Percentiles rank a stretch among this genome's conserved stretches.
Conservation (phyloP, 169 alveolate species). For the Plasmodium fragile region DNA sequence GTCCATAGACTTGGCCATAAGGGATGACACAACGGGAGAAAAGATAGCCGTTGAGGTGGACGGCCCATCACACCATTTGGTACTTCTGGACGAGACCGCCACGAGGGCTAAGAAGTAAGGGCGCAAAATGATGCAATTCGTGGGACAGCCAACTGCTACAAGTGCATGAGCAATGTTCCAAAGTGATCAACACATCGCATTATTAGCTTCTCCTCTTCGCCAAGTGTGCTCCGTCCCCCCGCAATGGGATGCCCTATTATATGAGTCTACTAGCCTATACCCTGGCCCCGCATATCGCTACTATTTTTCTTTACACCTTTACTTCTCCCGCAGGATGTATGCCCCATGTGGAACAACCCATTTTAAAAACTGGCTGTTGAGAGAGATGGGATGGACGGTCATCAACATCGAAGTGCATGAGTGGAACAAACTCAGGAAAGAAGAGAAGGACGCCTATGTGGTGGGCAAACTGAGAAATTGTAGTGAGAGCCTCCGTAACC, state of each 20-base stretch:
- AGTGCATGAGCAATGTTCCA: background rate
- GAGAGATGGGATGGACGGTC: slow-evolving; percentile 46
- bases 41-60: slow-evolving; percentile 72
- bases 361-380: slow-evolving; percentile 45
- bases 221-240: background rate
- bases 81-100: slow-evolving; percentile 19
- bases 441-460: slow-evolving; percentile 27
- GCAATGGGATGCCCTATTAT: background rate
- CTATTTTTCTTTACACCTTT: background rate
- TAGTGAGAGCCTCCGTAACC: background rate
- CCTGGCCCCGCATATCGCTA: background rate
- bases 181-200: background rate
- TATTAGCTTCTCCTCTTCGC: background rate
- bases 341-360: slow-evolving; percentile 71
- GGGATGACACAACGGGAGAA: background rate
- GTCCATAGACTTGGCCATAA: slow-evolving; percentile 46
- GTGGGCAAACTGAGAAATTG: slow-evolving; percentile 18
- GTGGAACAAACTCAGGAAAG: slow-evolving; percentile 62
- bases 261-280: background rate
- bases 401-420: slow-evolving; percentile 29
- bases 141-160: background rate
- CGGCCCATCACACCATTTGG: slow-evolving; percentile 76
- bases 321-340: slow-evolving; percentile 37
- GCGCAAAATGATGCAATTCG: background rate
- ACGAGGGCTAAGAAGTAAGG: slow-evolving; percentile 25